phyloP scores from a whole-genome alignment of 2,329 filamentous ascomycete genomes.

The Arthrinium phaeospermum region DNA sequence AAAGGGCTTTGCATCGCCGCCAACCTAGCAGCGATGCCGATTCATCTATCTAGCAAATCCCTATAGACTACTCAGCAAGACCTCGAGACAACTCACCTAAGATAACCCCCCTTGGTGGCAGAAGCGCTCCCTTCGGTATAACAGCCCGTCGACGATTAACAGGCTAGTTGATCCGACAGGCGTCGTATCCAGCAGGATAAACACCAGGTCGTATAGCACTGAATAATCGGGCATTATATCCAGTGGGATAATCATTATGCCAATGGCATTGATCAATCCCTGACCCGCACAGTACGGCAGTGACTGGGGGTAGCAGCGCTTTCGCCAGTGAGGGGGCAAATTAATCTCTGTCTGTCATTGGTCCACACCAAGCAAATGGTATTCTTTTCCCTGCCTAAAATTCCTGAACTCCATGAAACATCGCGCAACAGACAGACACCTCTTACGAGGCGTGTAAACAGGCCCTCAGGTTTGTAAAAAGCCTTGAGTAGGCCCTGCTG shows the following conservation, averaged over 20 bases:
- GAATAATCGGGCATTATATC: too few species aligned
- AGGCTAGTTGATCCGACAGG: neutral
- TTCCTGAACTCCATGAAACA: slow-evolving; percentile 8
- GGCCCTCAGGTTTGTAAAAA: neutral
- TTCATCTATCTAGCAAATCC: slow-evolving; percentile 20
- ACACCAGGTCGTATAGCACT: neutral
- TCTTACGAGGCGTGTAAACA: slow-evolving; percentile 11
- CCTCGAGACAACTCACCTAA: slow-evolving; percentile 17
- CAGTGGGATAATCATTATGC: too few species aligned
- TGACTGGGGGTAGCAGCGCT: neutral
- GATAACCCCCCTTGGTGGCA: neutral
- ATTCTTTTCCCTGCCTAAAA: slow-evolving; percentile 20
- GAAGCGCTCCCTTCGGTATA: neutral
- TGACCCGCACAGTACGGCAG: neutral
- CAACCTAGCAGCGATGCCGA: slow-evolving; percentile 18
- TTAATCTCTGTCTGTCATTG: slow-evolving; percentile 16
- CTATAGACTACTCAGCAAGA: slow-evolving; percentile 16
- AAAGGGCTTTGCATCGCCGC: slow-evolving; percentile 19
- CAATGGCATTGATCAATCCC: neutral
- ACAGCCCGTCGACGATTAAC: neutral
- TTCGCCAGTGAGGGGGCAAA: neutral
- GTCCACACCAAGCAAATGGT: slow-evolving; percentile 20
- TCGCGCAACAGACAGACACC: neutral
- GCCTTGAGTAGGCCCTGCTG: slow-evolving; percentile 13
- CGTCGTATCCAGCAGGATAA: neutral